A percentile compares a stretch with the other conserved stretches of the same genome.
Conservation (phyloP, 805 yeast species). For the Zygoascus flipseniorum region DNA sequence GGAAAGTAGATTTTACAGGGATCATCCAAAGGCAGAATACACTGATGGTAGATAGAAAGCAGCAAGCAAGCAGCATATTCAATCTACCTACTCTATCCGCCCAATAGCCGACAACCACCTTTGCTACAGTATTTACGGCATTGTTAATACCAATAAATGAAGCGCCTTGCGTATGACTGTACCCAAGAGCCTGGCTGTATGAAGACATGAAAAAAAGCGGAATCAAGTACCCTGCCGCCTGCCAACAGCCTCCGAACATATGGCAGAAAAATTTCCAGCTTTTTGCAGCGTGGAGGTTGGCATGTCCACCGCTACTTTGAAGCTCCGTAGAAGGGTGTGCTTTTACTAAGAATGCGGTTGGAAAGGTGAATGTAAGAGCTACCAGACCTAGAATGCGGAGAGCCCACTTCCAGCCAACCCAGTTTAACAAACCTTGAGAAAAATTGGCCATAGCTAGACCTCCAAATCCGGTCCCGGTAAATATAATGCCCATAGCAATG, state of each 20-base stretch:
- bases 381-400: constrained; percentile 13
- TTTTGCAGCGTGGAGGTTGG: constrained; percentile 8
- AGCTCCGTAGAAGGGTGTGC: constrained; percentile 6
- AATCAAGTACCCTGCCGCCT: constrained; percentile 16
- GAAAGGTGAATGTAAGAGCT: constrained; percentile 6
- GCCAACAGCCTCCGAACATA: constrained; percentile 10
- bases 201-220: constrained; percentile 17
- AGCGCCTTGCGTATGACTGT: constrained; percentile 14
- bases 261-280: constrained; percentile 12
- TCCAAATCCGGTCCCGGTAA: constrained; percentile 20
- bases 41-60: constrained; percentile 36
- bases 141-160: constrained; percentile 16
- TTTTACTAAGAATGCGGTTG: constrained; percentile 9
- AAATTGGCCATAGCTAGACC: constrained; percentile 18
- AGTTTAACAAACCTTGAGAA: constrained; percentile 6
- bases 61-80: constrained; percentile 44
- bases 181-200: constrained; percentile 14
- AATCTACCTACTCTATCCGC: constrained; percentile 49
- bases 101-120: constrained; percentile 43
- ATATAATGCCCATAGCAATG: constrained; percentile 19
- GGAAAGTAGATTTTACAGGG: constrained; percentile 8
- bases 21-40: constrained; percentile 35
- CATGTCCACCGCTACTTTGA: not conserved
- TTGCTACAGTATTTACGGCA: constrained; percentile 17
- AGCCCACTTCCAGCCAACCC: constrained; percentile 16